A percentile compares a stretch with the other conserved stretches of the same genome.
These are phyloP conservation scores for Scortechinia acanthostroma DNA, from an alignment of 2,329 filamentous ascomycete species.

Conservation along the genomic window DNA sequence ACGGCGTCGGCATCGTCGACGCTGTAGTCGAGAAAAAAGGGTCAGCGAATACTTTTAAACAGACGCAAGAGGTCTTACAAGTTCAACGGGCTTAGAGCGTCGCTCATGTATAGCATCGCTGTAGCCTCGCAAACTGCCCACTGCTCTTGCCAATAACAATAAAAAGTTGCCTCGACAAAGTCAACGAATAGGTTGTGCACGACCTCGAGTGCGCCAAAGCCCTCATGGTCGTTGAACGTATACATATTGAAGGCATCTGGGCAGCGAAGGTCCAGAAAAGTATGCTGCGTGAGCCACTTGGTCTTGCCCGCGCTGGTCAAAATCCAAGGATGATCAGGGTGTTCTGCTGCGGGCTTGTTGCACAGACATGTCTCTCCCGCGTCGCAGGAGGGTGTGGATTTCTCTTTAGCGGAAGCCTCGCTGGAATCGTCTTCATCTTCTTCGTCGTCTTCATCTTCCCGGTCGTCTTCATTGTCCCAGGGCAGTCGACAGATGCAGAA, in stretches of 20 bases:
- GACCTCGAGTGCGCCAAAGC: constrained; percentile 29
- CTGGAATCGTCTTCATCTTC: constrained; percentile 8
- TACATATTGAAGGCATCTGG: constrained; percentile 31
- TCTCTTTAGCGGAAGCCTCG: not conserved
- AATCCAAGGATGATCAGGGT: constrained; percentile 21
- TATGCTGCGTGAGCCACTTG: constrained; percentile 13
- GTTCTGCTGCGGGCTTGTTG: constrained; percentile 14
- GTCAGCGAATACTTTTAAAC: too few relatives aligned
- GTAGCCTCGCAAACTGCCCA: constrained; percentile 30
- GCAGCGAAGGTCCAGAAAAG: constrained; percentile 12
- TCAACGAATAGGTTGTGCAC: constrained; percentile 31
- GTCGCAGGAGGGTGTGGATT: constrained; percentile 10
- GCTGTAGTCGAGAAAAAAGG: too few relatives aligned
- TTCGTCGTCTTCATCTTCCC: constrained; percentile 6
- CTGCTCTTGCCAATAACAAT: constrained; percentile 22
- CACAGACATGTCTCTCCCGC: constrained; percentile 19
- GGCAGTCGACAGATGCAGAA: constrained; percentile 15
- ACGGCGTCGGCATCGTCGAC: constrained; percentile 16
- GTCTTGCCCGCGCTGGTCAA: constrained; percentile 16
- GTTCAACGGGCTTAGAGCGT: too few relatives aligned
- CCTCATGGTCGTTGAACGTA: constrained; percentile 29
- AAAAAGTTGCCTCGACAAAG: constrained; percentile 22
- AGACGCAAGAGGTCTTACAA: too few relatives aligned
- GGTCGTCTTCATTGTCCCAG: constrained; percentile 6
- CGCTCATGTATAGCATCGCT: constrained; percentile 15